Base-by-base conservation (phyloP, 805 yeast genomes). In the Candida montana region DNA sequence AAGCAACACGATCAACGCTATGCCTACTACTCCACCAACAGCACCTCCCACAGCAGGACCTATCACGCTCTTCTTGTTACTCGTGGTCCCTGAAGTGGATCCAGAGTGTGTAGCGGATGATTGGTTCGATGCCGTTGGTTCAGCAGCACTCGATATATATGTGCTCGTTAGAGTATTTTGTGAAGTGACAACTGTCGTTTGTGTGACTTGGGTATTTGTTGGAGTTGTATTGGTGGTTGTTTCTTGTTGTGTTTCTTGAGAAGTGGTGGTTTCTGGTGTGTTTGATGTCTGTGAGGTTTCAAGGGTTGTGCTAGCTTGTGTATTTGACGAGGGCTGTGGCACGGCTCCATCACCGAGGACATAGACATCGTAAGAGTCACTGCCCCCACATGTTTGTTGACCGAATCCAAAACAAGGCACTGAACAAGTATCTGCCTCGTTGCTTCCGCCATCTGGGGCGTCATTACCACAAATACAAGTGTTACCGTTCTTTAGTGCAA, bases 41-140 rank as follows among this genome's bases (percentile, higher is more conserved):
- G 75, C 82, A 38, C 80, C 79, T 37, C 83, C 83, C 7, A 77
- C 81, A 27, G 77, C 77, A 18, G 82, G 80, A 3, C 83, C 83
- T 46, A 63, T 61, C 52, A 67, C 48, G 52, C 38, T 44, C 31
- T 57, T 45, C 52, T 43, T 48, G 15, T 32, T 34, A 1, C 47
- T 33, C 7, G 28, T 31, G 2, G 41, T 23, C 1, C 33, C 23
- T 2, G 47, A 12, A 3, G 41, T 36, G 6, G 54, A 35, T 7
- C 42, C 16, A 1, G 51, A 31, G 3, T 50, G 15, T 2, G 52
- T n/a, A 6, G 57, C 13, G 4, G 62, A 38, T 11, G 63, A 30
- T 11, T 67, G 40, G 2, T 60, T 41, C n/a, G 61, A 30, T 3
- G 55, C 31, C 4, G 60, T 39, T 1, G 46, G 40, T 3, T 45